Evolutionary conservation across 345 rosid genomes (phyloP).

Genomic region (Eucalyptus coolabah): DNA sequence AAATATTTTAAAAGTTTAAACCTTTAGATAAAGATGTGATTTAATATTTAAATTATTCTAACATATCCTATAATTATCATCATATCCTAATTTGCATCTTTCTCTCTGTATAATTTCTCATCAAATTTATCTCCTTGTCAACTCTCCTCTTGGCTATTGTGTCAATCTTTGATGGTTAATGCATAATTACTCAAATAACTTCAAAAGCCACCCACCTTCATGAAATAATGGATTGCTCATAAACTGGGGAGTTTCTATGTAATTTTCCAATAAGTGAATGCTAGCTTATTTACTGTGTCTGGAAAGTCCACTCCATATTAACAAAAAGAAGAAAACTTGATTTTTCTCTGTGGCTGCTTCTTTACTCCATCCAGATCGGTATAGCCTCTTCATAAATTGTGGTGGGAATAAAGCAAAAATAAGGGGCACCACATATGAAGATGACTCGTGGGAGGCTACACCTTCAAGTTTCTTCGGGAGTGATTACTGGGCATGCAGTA

Average conservation of each 20-base stretch:
- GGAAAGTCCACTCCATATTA: background rate
- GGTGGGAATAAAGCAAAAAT: background rate
- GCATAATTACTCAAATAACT: too few relatives aligned
- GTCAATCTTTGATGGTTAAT: too few relatives aligned
- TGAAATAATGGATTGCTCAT: background rate
- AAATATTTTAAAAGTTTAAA: too few relatives aligned
- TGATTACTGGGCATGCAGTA: background rate
- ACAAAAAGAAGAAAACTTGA: background rate
- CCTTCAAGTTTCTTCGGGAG: background rate
- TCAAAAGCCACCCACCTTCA: too few relatives aligned
- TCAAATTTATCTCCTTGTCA: too few relatives aligned
- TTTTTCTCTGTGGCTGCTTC: background rate
- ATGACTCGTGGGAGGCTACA: background rate
- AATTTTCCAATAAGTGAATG: background rate
- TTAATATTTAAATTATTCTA: too few relatives aligned
- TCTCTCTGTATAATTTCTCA: too few relatives aligned
- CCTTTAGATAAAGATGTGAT: fast-evolving
- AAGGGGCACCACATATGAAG: background rate
- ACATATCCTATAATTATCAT: too few relatives aligned
- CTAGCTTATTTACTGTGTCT: background rate
- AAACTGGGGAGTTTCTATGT: background rate
- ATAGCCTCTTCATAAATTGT: background rate
- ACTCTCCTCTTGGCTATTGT: too few relatives aligned
- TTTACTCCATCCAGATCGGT: background rate
- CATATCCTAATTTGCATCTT: too few relatives aligned